Evolutionary conservation across 805 yeast species (phyloP).

Genomic region (Ogataea parapolymorpha): DNA sequence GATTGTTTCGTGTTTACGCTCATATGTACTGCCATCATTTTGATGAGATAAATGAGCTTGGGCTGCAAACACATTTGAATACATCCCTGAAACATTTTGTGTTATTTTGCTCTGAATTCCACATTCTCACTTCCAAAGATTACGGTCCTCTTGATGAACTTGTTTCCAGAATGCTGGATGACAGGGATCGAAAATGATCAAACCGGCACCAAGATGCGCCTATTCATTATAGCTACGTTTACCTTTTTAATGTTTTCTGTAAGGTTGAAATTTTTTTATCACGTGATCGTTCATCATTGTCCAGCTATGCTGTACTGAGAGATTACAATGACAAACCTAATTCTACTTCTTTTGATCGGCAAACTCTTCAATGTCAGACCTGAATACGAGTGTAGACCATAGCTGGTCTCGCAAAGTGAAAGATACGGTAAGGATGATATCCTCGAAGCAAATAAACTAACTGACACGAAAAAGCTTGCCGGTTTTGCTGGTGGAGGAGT

Average conservation of each 20-base stretch:
- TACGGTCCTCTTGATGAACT: conserved; percentile 90
- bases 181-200: conserved; percentile 14
- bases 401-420: conserved; percentile 45
- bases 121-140: conserved; percentile 72
- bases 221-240: not conserved
- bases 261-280: conserved; percentile 2
- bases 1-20: conserved; percentile 92
- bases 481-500: conserved; percentile 56
- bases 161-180: conserved; percentile 62
- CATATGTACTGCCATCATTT: conserved; percentile 98
- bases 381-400: conserved; percentile 26
- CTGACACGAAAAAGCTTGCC: conserved; percentile 33
- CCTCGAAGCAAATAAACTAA: not conserved
- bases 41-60: conserved; percentile 89
- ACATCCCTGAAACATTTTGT: conserved; percentile 94
- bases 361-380: conserved; percentile 1
- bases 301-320: too few species aligned
- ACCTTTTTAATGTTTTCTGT: not conserved
- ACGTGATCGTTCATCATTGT: conserved; percentile 25
- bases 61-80: conserved; percentile 87
- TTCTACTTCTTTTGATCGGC: not conserved
- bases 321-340: too few species aligned
- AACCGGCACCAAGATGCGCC: not conserved
- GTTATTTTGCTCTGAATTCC: conserved; percentile 80
- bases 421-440: conserved; percentile 38